Base-by-base conservation (phyloP, 768 basidiomycete genomes). In the Pisolithus marmoratus region DNA sequence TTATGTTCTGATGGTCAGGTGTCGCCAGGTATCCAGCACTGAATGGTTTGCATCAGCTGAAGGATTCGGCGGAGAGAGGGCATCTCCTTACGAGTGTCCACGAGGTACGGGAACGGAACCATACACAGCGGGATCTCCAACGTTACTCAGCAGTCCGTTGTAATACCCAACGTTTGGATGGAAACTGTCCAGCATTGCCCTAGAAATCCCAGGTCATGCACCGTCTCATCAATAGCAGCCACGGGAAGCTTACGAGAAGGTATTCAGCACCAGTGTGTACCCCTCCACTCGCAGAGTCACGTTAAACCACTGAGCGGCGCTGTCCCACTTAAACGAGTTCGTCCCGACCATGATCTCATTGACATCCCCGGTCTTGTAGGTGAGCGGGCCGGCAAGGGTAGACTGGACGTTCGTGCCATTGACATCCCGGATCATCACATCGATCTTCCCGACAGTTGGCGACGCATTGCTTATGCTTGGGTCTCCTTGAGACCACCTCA, bases 401-500 rank as follows among this genome's bases (percentile, higher is more conserved):
- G 17, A 17, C 38, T 45, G 52, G 11, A 58, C 45, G 27, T 26
- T 49, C n/a, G 47, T 52, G 26, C 57, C 54, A n/a, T 56, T 54
- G 31, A 56, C 5, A 19, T 38, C 19, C 20, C 26, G 7, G 1
- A 54, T 26, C 17, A 58, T 41, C n/a, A 55, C 12, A 15, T 60
- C 59, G 8, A 60, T 53, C 8, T 46, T 45, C n/a, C 50, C 45
- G 4, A 40, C 23, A 9, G 49, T 45, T 5, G 52, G 29, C 19
- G 1, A 22, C 15, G 50, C 22, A 22, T 11, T 11, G 20, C 38
- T 22, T 6, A 34, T 17, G 37, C 52, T 60, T 1, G 47, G 54
- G n/a, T 56, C 36, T 2, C 57, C 57, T 15, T 43, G 50, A 8
- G 44, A 55, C 57, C 59, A 60, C 34, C 54, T 46, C 23, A 60